phyloP scores from a whole-genome alignment of 164 flowering plant genomes.

The Houttuynia cordata region DNA sequence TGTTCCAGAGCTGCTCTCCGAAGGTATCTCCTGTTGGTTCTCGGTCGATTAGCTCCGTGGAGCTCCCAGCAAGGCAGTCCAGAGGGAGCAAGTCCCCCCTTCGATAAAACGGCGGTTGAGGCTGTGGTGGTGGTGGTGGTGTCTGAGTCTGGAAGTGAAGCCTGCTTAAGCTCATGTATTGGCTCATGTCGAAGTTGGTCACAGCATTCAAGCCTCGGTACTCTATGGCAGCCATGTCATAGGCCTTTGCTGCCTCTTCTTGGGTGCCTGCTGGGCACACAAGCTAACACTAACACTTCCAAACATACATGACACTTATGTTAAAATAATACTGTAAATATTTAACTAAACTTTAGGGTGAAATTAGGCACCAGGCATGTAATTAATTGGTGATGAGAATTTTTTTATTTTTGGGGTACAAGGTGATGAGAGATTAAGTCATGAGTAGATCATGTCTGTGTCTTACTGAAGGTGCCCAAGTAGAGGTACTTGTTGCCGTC shows the following conservation, averaged over 20 bases:
- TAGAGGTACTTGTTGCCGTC: conserved; percentile 42
- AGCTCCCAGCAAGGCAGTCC: conserved; percentile 3
- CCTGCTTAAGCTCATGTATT: conserved; percentile 5
- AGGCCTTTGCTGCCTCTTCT: conserved; percentile 31
- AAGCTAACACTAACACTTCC: too few relatives aligned
- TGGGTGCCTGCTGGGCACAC: conserved; percentile 16
- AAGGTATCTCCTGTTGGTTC: too few relatives aligned
- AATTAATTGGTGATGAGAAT: too few relatives aligned
- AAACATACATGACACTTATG: too few relatives aligned
- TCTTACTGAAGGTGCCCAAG: conserved; percentile 36
- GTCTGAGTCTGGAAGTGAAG: not conserved
- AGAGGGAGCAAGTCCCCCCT: not conserved
- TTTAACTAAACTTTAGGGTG: too few relatives aligned
- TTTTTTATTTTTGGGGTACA: not conserved
- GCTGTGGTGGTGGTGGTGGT: not conserved
- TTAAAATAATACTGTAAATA: too few relatives aligned
- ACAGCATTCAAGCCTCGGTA: conserved; percentile 30
- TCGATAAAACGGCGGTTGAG: not conserved
- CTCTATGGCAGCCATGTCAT: conserved; percentile 25
- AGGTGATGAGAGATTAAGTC: not conserved
- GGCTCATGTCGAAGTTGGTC: conserved; percentile 27
- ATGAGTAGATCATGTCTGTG: not conserved
- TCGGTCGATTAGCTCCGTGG: conserved; percentile 19
- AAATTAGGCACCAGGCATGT: too few relatives aligned
- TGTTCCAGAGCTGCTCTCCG: conserved; percentile 19